Percentiles rank a stretch among this genome's conserved stretches.
These are phyloP conservation scores for Fusarium coicis DNA, from an alignment of 2,329 filamentous ascomycete species.

Conservation along the genomic window DNA sequence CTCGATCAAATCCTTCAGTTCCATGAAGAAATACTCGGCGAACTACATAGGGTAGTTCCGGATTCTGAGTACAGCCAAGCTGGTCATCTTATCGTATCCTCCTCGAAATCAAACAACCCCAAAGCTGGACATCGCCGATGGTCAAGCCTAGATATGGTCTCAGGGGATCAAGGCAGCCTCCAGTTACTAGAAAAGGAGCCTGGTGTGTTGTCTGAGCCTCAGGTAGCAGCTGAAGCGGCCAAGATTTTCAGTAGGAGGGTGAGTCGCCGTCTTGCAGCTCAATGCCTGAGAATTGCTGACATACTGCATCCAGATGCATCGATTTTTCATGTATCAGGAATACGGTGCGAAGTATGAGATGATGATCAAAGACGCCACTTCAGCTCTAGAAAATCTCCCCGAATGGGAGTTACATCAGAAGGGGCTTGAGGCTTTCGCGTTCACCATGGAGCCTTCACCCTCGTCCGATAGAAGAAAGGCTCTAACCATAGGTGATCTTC, in stretches of 20 bases:
- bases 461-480: slow-evolving; percentile 76
- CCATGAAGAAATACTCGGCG: slow-evolving; percentile 82
- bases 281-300: neutral
- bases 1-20: slow-evolving; percentile 82
- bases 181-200: slow-evolving; percentile 59
- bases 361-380: slow-evolving; percentile 80
- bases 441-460: slow-evolving; percentile 74
- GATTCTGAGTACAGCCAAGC: slow-evolving; percentile 70
- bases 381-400: slow-evolving; percentile 73
- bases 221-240: slow-evolving; percentile 69
- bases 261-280: slow-evolving; percentile 23
- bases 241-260: slow-evolving; percentile 70
- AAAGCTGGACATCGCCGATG: slow-evolving; percentile 56
- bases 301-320: slow-evolving; percentile 69
- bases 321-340: slow-evolving; percentile 89
- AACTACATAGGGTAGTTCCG: slow-evolving; percentile 77
- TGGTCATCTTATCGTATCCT: slow-evolving; percentile 14
- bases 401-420: slow-evolving; percentile 84
- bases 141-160: slow-evolving; percentile 60
- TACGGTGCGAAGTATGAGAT: slow-evolving; percentile 91
- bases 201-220: slow-evolving; percentile 67
- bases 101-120: slow-evolving; percentile 23
- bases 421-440: slow-evolving; percentile 85
- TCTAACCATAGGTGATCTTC: slow-evolving; percentile 82
- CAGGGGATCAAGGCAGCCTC: slow-evolving; percentile 52